Percentiles rank a stretch among this genome's conserved stretches.
Conservation (phyloP, 441 rosid species). For the Corymbia calophylla region DNA sequence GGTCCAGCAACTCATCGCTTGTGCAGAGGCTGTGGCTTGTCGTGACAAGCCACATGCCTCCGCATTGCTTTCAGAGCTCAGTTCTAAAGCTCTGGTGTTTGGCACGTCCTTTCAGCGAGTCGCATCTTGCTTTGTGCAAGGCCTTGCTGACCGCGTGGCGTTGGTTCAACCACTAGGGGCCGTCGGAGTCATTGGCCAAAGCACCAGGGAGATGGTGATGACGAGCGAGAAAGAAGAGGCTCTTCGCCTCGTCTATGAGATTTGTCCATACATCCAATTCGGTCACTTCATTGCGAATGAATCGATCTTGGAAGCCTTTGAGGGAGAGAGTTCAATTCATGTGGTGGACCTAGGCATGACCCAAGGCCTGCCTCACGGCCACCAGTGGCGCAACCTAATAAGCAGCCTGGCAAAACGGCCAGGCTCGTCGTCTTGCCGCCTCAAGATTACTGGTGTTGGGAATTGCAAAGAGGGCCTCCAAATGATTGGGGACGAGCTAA, state of each 20-base stretch:
- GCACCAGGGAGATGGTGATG: background rate
- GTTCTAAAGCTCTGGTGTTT: conserved; percentile 24
- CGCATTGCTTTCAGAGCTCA: conserved; percentile 22
- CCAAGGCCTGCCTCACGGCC: background rate
- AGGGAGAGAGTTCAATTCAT: conserved; percentile 17
- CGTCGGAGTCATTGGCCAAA: background rate
- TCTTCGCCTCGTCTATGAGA: conserved; percentile 1
- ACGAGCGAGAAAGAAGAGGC: conserved; percentile 6
- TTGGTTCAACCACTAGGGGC: conserved; percentile 15
- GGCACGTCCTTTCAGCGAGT: conserved; percentile 38
- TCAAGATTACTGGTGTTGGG: conserved; percentile 9
- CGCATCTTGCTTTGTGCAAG: conserved; percentile 36
- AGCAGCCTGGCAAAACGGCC: conserved; percentile 4
- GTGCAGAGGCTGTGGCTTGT: conserved; percentile 40
- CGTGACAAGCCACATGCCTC: conserved; percentile 29
- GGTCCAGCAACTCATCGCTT: conserved; percentile 35
- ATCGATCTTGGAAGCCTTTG: conserved; percentile 13
- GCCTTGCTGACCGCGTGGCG: conserved; percentile 30
- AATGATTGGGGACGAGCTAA: background rate
- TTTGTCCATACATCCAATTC: conserved; percentile 9
- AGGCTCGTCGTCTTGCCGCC: background rate
- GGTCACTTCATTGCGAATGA: conserved; percentile 9
- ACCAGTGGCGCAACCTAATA: conserved; percentile 8
- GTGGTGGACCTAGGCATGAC: conserved; percentile 10
- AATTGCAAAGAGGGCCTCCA: background rate